A percentile compares a stretch with the other conserved stretches of the same genome.
These are phyloP conservation scores for Aurantiochytrium sp. DNA, from an alignment of 108 stramenopile genomes.

Conservation along the genomic window DNA sequence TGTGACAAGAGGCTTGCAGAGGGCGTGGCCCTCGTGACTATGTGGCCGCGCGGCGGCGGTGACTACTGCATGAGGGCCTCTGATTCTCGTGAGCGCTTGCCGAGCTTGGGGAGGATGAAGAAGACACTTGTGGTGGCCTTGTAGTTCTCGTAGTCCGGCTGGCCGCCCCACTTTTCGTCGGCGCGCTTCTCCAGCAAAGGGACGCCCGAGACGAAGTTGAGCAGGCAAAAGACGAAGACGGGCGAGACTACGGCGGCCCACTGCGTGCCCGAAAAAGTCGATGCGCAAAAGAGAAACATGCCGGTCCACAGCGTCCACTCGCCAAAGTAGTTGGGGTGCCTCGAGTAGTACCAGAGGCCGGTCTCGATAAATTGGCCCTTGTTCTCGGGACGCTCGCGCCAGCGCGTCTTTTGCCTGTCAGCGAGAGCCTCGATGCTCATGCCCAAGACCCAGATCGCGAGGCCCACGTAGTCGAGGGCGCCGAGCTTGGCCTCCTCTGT, in stretches of 20 bases:
- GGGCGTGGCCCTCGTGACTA: too few relatives aligned
- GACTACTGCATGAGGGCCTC: neutral
- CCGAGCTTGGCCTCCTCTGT: neutral
- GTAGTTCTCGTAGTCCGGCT: constrained; percentile 35
- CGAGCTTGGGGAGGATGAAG: neutral
- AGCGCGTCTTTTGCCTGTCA: constrained; percentile 30
- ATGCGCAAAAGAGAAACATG: neutral
- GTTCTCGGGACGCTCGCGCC: constrained; percentile 26
- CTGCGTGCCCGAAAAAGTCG: neutral
- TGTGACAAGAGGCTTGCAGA: too few relatives aligned
- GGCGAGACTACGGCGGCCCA: constrained; percentile 30
- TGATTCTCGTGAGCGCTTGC: neutral
- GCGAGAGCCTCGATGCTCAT: constrained; percentile 36
- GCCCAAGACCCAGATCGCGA: constrained; percentile 13
- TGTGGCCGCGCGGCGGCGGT: too few relatives aligned
- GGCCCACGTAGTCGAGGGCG: neutral
- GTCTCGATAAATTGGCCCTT: constrained; percentile 32
- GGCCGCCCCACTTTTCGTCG: constrained; percentile 33
- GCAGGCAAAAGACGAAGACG: constrained; percentile 19
- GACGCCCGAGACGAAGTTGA: constrained; percentile 30
- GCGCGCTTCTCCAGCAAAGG: constrained; percentile 32
- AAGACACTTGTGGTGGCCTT: constrained; percentile 10
- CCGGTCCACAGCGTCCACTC: constrained; percentile 34
- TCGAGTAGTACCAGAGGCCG: constrained; percentile 36
- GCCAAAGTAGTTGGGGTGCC: constrained; percentile 46